Percentiles rank a stretch among this genome's conserved stretches.
Conservation (phyloP, 83 land plant genomes). For the Picea mariana region DNA sequence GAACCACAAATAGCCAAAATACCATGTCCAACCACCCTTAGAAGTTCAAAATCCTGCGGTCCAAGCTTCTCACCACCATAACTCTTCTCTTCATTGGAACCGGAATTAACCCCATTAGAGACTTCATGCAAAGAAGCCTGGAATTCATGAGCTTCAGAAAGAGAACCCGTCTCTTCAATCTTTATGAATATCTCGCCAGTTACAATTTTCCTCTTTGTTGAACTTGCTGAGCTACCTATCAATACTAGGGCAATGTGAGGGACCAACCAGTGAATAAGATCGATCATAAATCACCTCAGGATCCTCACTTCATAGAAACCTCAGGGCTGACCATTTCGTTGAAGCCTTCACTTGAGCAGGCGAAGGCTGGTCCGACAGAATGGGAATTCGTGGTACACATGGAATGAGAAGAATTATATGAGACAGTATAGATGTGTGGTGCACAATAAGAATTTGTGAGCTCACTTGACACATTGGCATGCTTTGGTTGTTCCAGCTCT, state of each 20-base stretch:
- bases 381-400: slow-evolving; percentile 13
- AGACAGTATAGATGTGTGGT: no score
- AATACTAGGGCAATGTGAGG: slow-evolving; percentile 50
- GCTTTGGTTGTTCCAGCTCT: no score
- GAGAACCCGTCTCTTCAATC: not conserved
- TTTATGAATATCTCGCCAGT: not conserved
- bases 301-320: slow-evolving; percentile 32
- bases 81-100: slow-evolving; percentile 9
- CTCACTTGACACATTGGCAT: no score
- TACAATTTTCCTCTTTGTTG: slow-evolving; percentile 36
- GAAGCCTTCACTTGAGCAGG: slow-evolving; percentile 9
- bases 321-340: slow-evolving; percentile 17
- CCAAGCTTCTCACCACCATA: slow-evolving; percentile 31
- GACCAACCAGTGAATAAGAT: slow-evolving; percentile 93
- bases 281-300: slow-evolving; percentile 67
- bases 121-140: slow-evolving; percentile 9
- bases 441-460: no score
- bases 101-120: slow-evolving; percentile 19
- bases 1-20: no score
- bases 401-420: no score
- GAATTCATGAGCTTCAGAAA: slow-evolving; percentile 8
- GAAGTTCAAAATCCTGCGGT: slow-evolving; percentile 87
- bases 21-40: slow-evolving; percentile 91
- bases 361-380: slow-evolving; percentile 13
- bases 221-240: slow-evolving; percentile 53